These are phyloP conservation scores for Aristolochia californica DNA, from an alignment of 164 flowering plant species.

Conservation along the genomic window DNA sequence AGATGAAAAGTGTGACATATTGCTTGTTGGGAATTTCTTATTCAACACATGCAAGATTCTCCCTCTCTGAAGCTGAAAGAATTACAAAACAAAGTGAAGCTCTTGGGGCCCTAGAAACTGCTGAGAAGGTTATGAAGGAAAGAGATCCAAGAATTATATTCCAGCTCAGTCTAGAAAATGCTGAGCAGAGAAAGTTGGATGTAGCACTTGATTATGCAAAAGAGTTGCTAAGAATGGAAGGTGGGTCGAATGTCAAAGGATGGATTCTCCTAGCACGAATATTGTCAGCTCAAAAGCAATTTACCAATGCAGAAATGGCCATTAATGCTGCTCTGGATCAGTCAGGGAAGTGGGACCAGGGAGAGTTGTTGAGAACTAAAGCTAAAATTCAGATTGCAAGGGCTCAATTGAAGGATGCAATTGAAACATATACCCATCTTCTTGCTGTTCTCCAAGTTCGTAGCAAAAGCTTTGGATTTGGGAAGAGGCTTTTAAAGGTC, in stretches of 20 bases:
- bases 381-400: slow-evolving; percentile 81
- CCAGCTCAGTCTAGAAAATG: slow-evolving; percentile 64
- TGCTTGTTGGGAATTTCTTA: slow-evolving; percentile 48
- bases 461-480: slow-evolving; percentile 38
- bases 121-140: slow-evolving; percentile 31
- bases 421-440: slow-evolving; percentile 71
- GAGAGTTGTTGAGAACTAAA: slow-evolving; percentile 54
- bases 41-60: slow-evolving; percentile 43
- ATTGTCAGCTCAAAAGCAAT: slow-evolving; percentile 73
- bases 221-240: slow-evolving; percentile 50
- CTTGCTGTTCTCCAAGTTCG: slow-evolving; percentile 76
- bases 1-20: slow-evolving; percentile 36
- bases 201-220: slow-evolving; percentile 63
- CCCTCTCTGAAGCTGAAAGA: slow-evolving; percentile 46
- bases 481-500: slow-evolving; percentile 48
- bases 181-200: slow-evolving; percentile 84
- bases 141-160: slow-evolving; percentile 40
- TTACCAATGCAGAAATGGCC: slow-evolving; percentile 59
- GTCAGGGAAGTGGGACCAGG: slow-evolving; percentile 83
- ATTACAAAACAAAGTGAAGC: slow-evolving; percentile 42
- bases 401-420: slow-evolving; percentile 45
- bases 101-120: slow-evolving; percentile 49
- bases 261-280: slow-evolving; percentile 70
- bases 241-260: slow-evolving; percentile 47
- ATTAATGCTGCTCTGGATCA: slow-evolving; percentile 77